Evolutionary conservation across 2,329 filamentous ascomycete species (phyloP).

Genomic region (Lachnellula hyalina): DNA sequence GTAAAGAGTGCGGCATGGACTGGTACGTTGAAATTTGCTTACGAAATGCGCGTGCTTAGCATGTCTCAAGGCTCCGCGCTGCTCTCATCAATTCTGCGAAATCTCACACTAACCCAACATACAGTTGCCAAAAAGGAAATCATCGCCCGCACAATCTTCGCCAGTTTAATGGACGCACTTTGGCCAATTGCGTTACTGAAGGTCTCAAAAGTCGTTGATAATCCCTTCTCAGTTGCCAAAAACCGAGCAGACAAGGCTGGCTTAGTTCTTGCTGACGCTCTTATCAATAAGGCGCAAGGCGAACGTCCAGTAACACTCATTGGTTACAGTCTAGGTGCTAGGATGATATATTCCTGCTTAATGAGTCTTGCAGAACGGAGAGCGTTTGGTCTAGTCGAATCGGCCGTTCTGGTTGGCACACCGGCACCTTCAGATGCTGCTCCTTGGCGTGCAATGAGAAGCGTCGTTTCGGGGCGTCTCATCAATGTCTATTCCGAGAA

Average conservation of each 20-base stretch:
- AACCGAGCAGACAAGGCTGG: slow-evolving; percentile 77
- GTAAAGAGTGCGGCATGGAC: slow-evolving; percentile 78
- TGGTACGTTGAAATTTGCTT: background rate
- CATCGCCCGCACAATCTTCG: slow-evolving; percentile 57
- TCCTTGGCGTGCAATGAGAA: slow-evolving; percentile 72
- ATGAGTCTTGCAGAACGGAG: slow-evolving; percentile 68
- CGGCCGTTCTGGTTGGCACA: slow-evolving; percentile 75
- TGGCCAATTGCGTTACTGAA: slow-evolving; percentile 66
- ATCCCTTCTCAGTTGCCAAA: slow-evolving; percentile 74
- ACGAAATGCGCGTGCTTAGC: no score
- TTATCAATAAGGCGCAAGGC: slow-evolving; percentile 77
- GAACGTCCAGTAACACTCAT: slow-evolving; percentile 75
- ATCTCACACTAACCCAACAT: no score
- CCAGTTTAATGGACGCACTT: slow-evolving; percentile 60
- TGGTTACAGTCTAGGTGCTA: slow-evolving; percentile 76
- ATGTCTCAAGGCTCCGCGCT: no score
- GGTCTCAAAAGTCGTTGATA: slow-evolving; percentile 66
- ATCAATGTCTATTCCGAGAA: slow-evolving; percentile 87
- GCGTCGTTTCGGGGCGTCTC: slow-evolving; percentile 73
- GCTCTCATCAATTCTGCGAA: no score
- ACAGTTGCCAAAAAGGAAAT: slow-evolving; percentile 60
- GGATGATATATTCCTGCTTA: slow-evolving; percentile 78
- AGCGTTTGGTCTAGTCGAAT: slow-evolving; percentile 80
- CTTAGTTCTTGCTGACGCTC: slow-evolving; percentile 70
- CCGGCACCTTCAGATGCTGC: slow-evolving; percentile 66